A percentile compares a stretch with the other conserved stretches of the same genome.
phyloP scores from a whole-genome alignment of 192 early-diverging fungal species.

The Podila minutissima region DNA sequence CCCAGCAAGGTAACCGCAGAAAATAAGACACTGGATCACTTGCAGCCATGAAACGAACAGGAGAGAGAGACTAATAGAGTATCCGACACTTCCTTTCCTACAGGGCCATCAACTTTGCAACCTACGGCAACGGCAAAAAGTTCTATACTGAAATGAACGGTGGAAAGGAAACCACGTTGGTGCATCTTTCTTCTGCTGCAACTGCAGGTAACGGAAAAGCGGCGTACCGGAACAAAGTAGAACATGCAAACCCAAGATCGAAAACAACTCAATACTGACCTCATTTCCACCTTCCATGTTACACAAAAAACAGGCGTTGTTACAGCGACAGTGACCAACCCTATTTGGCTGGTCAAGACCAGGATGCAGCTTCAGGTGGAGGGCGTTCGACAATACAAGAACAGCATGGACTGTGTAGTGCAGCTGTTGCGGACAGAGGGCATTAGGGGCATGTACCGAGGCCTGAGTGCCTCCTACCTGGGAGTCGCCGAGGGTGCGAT shows the following conservation, averaged over 20 bases:
- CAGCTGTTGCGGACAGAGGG: constrained; percentile 84
- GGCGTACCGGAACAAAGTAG: too few species aligned
- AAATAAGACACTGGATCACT: not conserved
- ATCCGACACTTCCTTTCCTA: not conserved
- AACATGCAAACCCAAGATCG: too few species aligned
- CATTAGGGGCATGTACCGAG: constrained; percentile 85
- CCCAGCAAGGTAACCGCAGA: constrained; percentile 78
- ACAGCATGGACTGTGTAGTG: constrained; percentile 80
- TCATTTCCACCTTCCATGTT: not conserved
- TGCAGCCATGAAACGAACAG: not conserved
- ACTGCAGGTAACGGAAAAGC: constrained; percentile 63
- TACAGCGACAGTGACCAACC: constrained; percentile 88
- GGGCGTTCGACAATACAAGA: constrained; percentile 66
- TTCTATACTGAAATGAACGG: constrained; percentile 78
- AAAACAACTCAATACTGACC: not conserved
- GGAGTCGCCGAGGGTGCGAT: constrained; percentile 90
- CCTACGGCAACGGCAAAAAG: constrained; percentile 91
- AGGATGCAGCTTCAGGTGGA: constrained; percentile 87
- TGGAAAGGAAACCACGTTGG: constrained; percentile 78
- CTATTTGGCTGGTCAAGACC: constrained; percentile 98
- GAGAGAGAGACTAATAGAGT: not conserved
- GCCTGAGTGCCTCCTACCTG: constrained; percentile 89
- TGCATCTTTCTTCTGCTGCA: constrained; percentile 85
- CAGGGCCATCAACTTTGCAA: constrained; percentile 93
- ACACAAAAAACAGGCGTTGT: constrained; percentile 60